Conservation (phyloP, 169 alveolate genomes). For the Plasmodium ovale region DNA sequence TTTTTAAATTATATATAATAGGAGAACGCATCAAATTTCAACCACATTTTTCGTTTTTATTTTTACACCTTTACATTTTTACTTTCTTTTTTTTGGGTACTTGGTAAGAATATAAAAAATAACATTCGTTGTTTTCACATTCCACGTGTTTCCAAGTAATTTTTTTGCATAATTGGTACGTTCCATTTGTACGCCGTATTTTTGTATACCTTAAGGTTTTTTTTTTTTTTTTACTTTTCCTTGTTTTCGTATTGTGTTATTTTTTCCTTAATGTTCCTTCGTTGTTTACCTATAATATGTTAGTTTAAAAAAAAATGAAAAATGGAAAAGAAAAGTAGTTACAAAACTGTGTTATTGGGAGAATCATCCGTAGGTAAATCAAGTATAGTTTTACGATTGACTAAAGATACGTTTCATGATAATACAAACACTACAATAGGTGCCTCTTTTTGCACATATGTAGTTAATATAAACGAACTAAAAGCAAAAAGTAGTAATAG, state of each 20-base stretch:
- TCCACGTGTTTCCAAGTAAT: not conserved
- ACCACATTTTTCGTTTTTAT: not conserved
- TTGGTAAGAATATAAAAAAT: not conserved
- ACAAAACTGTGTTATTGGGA: slow-evolving; percentile 93
- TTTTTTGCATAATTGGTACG: not conserved
- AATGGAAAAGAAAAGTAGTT: slow-evolving; percentile 83
- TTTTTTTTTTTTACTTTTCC: slow-evolving; percentile 15
- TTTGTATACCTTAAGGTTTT: not conserved
- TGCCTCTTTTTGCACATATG: slow-evolving; percentile 90
- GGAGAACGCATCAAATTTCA: slow-evolving; percentile 25
- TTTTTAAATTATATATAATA: slow-evolving; percentile 15
- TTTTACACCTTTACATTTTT: not conserved
- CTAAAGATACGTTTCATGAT: slow-evolving; percentile 91
- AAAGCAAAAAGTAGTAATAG: slow-evolving; percentile 34
- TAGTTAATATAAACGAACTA: slow-evolving; percentile 76
- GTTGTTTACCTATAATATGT: slow-evolving; percentile 10
- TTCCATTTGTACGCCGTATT: not conserved
- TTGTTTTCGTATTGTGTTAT: slow-evolving; percentile 23
- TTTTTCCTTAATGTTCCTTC: not conserved
- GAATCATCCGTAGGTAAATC: slow-evolving; percentile 94
- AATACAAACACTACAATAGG: slow-evolving; percentile 92
- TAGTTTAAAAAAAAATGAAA: slow-evolving; percentile 60
- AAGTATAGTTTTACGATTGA: slow-evolving; percentile 91
- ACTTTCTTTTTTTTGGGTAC: not conserved
- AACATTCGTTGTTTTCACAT: not conserved